A percentile compares a stretch with the other conserved stretches of the same genome.
phyloP scores from a whole-genome alignment of 2,329 filamentous ascomycete species.

The Bipolaris cookei region DNA sequence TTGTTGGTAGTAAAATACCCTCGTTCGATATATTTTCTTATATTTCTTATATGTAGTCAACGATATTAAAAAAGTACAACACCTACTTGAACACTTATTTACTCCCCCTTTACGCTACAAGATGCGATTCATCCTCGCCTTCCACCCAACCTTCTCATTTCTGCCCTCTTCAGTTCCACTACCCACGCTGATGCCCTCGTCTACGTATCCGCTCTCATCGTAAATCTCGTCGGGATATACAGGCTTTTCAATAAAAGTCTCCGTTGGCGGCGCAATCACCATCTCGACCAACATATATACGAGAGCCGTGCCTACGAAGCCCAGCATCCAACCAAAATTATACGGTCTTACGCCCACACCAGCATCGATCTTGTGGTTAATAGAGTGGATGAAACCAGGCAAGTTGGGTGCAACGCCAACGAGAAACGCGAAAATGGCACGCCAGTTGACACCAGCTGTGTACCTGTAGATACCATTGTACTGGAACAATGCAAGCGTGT shows the following conservation, averaged over 20 bases:
- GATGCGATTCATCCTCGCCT: conserved; percentile 41
- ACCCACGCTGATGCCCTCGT: conserved; percentile 38
- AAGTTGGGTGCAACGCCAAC: conserved; percentile 63
- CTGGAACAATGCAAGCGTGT: conserved; percentile 60
- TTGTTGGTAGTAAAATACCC: not conserved
- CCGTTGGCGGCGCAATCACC: conserved; percentile 55
- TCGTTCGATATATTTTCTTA: not conserved
- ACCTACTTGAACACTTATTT: not conserved
- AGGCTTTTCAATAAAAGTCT: conserved; percentile 55
- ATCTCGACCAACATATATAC: conserved; percentile 62
- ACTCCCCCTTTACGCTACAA: conserved; percentile 26
- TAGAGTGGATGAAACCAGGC: conserved; percentile 59
- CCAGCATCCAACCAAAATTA: conserved; percentile 70
- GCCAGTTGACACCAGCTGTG: conserved; percentile 62
- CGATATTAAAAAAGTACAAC: not conserved
- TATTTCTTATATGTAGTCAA: not conserved
- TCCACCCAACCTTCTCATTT: conserved; percentile 44
- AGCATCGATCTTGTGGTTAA: conserved; percentile 50
- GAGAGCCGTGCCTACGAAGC: conserved; percentile 62
- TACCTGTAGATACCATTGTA: conserved; percentile 60
- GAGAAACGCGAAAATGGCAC: conserved; percentile 64
- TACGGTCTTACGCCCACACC: conserved; percentile 63
- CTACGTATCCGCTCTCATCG: conserved; percentile 35
- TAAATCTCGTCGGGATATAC: conserved; percentile 51
- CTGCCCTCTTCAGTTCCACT: conserved; percentile 28